Evolutionary conservation across 306 rosid genomes (phyloP).

Genomic region (Hippophae tibetana): DNA sequence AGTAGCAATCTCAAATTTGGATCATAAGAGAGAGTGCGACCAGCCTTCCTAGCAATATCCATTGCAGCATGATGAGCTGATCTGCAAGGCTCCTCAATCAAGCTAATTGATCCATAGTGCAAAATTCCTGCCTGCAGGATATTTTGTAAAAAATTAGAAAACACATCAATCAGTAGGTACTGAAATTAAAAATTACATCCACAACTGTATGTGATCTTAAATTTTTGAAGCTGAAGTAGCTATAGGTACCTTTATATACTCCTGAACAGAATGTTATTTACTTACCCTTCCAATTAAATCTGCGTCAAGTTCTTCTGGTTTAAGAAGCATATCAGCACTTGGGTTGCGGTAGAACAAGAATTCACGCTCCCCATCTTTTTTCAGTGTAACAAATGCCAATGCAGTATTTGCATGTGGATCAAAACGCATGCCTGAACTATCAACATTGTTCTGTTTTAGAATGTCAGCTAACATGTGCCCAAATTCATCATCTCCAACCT

Average conservation of each 20-base stretch:
- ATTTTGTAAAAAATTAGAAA: constrained; percentile 29
- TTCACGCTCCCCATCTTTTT: constrained; percentile 71
- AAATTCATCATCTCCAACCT: constrained; percentile 88
- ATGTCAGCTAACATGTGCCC: constrained; percentile 69
- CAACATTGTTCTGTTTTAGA: constrained; percentile 57
- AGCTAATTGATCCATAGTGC: constrained; percentile 83
- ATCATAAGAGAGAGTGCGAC: constrained; percentile 65
- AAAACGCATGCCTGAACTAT: constrained; percentile 58
- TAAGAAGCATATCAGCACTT: constrained; percentile 84
- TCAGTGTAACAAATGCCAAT: constrained; percentile 70
- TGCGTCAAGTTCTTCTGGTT: constrained; percentile 50
- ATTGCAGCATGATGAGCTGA: constrained; percentile 76
- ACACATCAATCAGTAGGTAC: constrained; percentile 6
- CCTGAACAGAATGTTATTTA: not conserved
- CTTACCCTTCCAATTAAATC: constrained; percentile 42
- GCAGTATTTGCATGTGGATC: constrained; percentile 69
- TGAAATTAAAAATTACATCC: not conserved
- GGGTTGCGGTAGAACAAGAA: constrained; percentile 78
- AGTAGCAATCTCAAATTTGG: constrained; percentile 81
- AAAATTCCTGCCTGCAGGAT: constrained; percentile 51
- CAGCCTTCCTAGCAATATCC: constrained; percentile 51
- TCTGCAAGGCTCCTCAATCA: constrained; percentile 72
- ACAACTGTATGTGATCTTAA: not conserved
- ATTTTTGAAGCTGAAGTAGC: too few relatives aligned
- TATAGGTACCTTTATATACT: too few relatives aligned